Base-by-base conservation (phyloP, 1,284 basidiomycete species). In the Stygiomarasmius scandens region DNA sequence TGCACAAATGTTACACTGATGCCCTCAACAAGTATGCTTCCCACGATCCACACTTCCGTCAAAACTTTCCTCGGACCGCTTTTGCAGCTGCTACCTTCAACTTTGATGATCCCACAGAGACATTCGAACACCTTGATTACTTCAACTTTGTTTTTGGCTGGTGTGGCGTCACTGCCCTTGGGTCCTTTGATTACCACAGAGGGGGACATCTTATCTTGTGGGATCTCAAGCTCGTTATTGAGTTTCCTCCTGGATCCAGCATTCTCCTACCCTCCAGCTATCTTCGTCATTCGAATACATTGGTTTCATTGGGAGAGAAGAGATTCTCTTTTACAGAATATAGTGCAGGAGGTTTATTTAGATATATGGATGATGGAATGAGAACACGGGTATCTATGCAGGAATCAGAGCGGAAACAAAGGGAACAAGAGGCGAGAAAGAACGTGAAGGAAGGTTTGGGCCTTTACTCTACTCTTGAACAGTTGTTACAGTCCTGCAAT, bases 131-230 rank as follows among this genome's bases (percentile, higher is more conserved):
- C 27, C 38, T 41, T 1, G 53, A 61, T 27, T 24, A 46, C 45
- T 22, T 38, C 3, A 61, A 61, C 27, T 49, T 55, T 14, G 47
- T 50, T 8, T 56, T 23, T 23, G 56, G 53, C 1, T 58, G 56
- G 56, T 59, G 60, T 20, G 52, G 54, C 2, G 49, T 61, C 29
- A 49, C 43, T 4, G 53, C 60, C 1, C 44, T 58, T 4, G 60
- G 57, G 12, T 23, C 29, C 1, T 61, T 55, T 29, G 25, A 58
- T 38, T 49, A 53, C 3, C 29, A 58, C 16, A 22, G 24, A 1
- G 52, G 60, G 11, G 57, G 60, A 0, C 60, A 61, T 4, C 49
- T 61, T 10, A 38, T 61, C 1, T 24, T 61, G 1, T 61, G 60
- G 60, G 54, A 61, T 19, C 23, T 61, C 3, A 23, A 53, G 1